These are phyloP conservation scores for Grosmannia serpens DNA, from an alignment of 2,329 filamentous ascomycete genomes.

Conservation along the genomic window DNA sequence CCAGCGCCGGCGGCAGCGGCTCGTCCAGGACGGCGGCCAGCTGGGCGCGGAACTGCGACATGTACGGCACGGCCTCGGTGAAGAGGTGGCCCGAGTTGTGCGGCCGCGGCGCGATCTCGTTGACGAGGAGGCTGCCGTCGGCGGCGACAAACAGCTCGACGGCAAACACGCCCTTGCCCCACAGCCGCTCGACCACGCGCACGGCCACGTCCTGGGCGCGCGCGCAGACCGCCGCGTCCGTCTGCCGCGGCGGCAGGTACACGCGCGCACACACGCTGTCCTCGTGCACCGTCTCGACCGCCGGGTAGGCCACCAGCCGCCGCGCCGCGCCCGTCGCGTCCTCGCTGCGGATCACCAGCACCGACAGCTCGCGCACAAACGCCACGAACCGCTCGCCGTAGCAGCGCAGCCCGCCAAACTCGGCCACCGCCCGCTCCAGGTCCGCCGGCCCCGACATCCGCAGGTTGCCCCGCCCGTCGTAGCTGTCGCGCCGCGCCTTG, in stretches of 20 bases:
- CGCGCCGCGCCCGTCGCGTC: slow-evolving; percentile 43
- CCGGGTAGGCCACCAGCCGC: slow-evolving; percentile 61
- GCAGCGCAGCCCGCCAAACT: slow-evolving; percentile 58
- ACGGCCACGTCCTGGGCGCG: slow-evolving; percentile 66
- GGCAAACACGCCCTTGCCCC: slow-evolving; percentile 86
- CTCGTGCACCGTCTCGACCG: slow-evolving; percentile 89
- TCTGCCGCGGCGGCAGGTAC: slow-evolving; percentile 59
- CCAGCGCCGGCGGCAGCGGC: slow-evolving; percentile 40
- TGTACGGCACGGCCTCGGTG: slow-evolving; percentile 77
- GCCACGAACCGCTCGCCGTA: slow-evolving; percentile 87
- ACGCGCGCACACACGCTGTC: slow-evolving; percentile 92
- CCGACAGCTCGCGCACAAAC: slow-evolving; percentile 78
- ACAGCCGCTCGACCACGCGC: slow-evolving; percentile 67
- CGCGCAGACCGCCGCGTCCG: slow-evolving; percentile 47
- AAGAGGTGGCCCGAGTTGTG: slow-evolving; percentile 95
- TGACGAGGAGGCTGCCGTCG: slow-evolving; percentile 62
- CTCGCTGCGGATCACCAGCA: slow-evolving; percentile 89
- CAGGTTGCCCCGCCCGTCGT: slow-evolving; percentile 71
- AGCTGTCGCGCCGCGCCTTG: slow-evolving; percentile 81
- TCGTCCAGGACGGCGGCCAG: slow-evolving; percentile 70
- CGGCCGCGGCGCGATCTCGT: slow-evolving; percentile 70
- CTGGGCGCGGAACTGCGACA: slow-evolving; percentile 88
- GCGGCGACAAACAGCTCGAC: slow-evolving; percentile 88
- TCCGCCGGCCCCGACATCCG: slow-evolving; percentile 34
- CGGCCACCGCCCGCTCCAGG: slow-evolving; percentile 51